Evolutionary conservation across 805 yeast species (phyloP).

Genomic region (Millerago galiae): DNA sequence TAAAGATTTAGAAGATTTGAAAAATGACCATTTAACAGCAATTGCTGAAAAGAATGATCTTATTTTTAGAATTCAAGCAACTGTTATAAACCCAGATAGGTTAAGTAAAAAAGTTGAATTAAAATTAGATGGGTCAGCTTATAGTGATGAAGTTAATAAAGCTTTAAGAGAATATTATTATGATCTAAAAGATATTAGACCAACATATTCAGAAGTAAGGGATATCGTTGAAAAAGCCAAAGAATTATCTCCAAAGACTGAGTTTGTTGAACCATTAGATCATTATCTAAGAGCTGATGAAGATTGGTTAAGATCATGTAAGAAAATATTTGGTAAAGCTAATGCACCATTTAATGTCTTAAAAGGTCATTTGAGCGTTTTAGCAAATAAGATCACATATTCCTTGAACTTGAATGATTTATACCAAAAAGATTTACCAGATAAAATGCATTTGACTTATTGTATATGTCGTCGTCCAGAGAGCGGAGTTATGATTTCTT

Average conservation of each 20-base stretch:
- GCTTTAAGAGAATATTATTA: conserved; percentile 23
- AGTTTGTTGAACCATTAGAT: conserved; percentile 13
- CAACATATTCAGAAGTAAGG: conserved; percentile 24
- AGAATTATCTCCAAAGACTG: conserved; percentile 5
- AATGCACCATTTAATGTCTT: conserved; percentile 28
- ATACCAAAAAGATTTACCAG: conserved; percentile 6
- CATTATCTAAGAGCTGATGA: conserved; percentile 24
- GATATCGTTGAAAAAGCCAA: conserved; percentile 19
- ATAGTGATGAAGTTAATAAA: conserved; percentile 2
- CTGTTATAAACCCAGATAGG: background rate
- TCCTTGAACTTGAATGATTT: conserved; percentile 25
- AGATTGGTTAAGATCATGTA: conserved; percentile 31
- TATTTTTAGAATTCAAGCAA: background rate
- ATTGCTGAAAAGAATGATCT: conserved; percentile 9
- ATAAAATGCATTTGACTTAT: conserved; percentile 28
- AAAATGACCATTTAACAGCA: conserved; percentile 9
- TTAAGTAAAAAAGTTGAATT: conserved; percentile 2
- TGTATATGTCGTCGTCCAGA: conserved; percentile 62
- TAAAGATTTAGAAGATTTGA: conserved; percentile 11
- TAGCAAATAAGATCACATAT: conserved; percentile 16
- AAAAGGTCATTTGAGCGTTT: conserved; percentile 20
- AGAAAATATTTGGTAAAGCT: conserved; percentile 29
- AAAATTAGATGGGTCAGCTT: background rate
- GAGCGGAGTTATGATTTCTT: conserved; percentile 59
- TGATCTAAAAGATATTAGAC: conserved; percentile 26